Evolutionary conservation across 768 basidiomycete species (phyloP).

Genomic region (Lyophyllum semitale): DNA sequence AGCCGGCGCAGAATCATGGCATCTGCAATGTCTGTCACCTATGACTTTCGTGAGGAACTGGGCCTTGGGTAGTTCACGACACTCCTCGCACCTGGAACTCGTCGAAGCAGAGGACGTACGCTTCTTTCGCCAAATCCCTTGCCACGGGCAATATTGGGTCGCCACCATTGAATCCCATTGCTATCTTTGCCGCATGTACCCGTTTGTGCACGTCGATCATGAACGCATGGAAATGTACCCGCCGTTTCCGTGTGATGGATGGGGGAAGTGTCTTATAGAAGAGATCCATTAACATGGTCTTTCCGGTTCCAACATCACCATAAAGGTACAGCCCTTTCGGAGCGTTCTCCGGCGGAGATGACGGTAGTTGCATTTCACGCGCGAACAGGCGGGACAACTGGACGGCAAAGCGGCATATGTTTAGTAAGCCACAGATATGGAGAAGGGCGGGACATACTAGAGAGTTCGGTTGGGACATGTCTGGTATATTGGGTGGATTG

Average conservation of each 20-base stretch:
- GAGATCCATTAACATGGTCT: slow-evolving; percentile 99
- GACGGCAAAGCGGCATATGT: background rate
- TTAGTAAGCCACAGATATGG: slow-evolving; percentile 28
- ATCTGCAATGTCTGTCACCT: slow-evolving; percentile 97
- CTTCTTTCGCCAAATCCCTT: slow-evolving; percentile 80
- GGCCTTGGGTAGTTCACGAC: slow-evolving; percentile 5
- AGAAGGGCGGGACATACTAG: slow-evolving; percentile 30
- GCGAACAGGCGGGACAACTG: slow-evolving; percentile 52
- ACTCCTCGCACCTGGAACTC: slow-evolving; percentile 83
- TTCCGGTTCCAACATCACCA: slow-evolving; percentile 96
- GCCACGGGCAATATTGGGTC: slow-evolving; percentile 90
- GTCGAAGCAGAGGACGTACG: slow-evolving; percentile 90
- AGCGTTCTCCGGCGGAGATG: slow-evolving; percentile 48
- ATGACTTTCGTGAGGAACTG: slow-evolving; percentile 1
- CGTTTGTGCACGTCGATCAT: slow-evolving; percentile 99
- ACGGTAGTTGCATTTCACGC: slow-evolving; percentile 36
- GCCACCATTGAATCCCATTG: slow-evolving; percentile 65
- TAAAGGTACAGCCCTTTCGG: slow-evolving; percentile 94
- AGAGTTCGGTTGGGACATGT: slow-evolving; percentile 37
- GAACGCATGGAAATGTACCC: slow-evolving; percentile 98
- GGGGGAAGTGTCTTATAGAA: slow-evolving; percentile 84
- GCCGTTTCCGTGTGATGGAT: slow-evolving; percentile 67
- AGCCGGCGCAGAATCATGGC: slow-evolving; percentile 96
- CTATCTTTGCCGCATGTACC: slow-evolving; percentile 77
- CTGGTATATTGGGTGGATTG: slow-evolving; percentile 64